phyloP scores from a whole-genome alignment of 805 yeast species.

The Ogataea sp. region DNA sequence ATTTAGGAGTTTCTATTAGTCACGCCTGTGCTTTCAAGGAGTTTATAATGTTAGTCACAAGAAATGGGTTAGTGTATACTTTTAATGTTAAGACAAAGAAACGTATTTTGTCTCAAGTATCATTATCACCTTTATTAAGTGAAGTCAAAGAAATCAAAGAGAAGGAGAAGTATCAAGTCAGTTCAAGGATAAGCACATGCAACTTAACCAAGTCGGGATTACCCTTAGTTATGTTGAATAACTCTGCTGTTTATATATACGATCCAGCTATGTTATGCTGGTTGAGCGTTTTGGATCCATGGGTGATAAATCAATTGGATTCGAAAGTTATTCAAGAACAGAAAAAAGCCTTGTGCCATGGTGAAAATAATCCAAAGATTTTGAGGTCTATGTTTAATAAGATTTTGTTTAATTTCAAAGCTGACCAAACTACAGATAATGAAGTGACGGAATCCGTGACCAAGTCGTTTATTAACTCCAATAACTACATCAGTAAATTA shows the following conservation, averaged over 20 bases:
- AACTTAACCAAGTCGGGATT: slow-evolving; percentile 32
- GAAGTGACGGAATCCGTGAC: background rate
- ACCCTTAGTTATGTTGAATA: slow-evolving; percentile 33
- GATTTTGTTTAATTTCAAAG: background rate
- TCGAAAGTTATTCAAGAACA: background rate
- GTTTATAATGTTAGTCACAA: slow-evolving; percentile 36
- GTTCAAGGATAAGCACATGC: slow-evolving; percentile 18
- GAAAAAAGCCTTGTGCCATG: no score
- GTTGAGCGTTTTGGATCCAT: slow-evolving; percentile 37
- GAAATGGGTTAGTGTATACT: slow-evolving; percentile 39
- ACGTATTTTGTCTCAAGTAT: slow-evolving; percentile 32
- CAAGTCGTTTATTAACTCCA: background rate
- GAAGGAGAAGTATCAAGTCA: slow-evolving; percentile 16
- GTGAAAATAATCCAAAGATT: background rate
- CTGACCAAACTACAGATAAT: background rate
- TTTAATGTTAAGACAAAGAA: slow-evolving; percentile 35
- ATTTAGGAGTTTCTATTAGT: slow-evolving; percentile 40
- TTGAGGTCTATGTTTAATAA: background rate
- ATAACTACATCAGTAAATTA: background rate
- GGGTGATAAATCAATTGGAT: slow-evolving; percentile 11
- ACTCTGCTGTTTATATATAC: slow-evolving; percentile 32
- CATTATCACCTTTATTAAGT: slow-evolving; percentile 48
- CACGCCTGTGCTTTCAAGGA: slow-evolving; percentile 27
- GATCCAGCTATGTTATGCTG: slow-evolving; percentile 36
- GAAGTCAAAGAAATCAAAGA: slow-evolving; percentile 16